Conservation (phyloP, 2,329 filamentous ascomycete genomes). For the Cladosporium sphaerospermum region DNA sequence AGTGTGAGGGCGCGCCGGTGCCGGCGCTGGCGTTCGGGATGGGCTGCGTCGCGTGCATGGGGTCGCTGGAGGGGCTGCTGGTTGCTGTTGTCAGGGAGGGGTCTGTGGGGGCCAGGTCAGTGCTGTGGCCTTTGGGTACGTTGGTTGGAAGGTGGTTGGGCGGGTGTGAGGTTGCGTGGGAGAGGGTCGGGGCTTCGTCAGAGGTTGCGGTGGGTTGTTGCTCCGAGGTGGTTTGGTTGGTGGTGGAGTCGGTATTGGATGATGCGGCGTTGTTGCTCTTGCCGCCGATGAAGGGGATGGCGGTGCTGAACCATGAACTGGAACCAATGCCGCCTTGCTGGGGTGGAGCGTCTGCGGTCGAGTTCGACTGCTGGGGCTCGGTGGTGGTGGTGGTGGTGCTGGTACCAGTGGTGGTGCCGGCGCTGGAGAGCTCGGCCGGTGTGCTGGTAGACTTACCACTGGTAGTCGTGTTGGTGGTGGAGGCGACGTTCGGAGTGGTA, state of each 20-base stretch:
- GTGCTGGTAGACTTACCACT: neutral
- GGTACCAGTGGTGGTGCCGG: neutral
- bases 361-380: neutral
- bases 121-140: slow-evolving; percentile 4
- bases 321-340: slow-evolving; percentile 8
- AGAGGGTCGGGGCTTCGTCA: neutral
- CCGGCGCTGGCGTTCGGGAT: neutral
- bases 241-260: neutral
- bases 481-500: neutral
- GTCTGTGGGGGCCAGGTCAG: slow-evolving; percentile 2
- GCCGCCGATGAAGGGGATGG: slow-evolving; percentile 2
- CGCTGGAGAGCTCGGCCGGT: neutral
- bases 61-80: neutral
- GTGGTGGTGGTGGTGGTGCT: neutral
- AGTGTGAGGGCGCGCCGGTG: slow-evolving; percentile 1
- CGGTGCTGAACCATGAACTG: slow-evolving; percentile 12
- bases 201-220: neutral
- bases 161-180: slow-evolving; percentile 1
- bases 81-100: neutral
- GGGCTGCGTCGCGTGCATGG: neutral
- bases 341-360: neutral
- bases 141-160: slow-evolving; percentile 6
- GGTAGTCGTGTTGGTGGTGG: neutral
- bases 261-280: neutral
- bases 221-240: neutral